Percentiles rank a stretch among this genome's conserved stretches.
These are phyloP conservation scores for Saccharomycopsis fibuligera DNA, from an alignment of 805 yeast genomes.

Conservation along the genomic window DNA sequence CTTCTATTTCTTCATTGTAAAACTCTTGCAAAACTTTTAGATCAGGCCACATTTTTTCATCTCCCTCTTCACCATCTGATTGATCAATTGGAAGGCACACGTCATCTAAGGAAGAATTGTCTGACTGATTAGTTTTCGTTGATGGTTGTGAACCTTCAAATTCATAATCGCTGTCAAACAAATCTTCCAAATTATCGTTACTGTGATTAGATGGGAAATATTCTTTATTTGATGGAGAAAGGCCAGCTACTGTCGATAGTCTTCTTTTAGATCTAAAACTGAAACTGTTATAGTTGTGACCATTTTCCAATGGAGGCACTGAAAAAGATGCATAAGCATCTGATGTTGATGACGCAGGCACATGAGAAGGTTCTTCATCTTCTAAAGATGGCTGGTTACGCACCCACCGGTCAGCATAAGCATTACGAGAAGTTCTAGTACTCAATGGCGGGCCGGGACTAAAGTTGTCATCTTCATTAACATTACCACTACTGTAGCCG, in stretches of 20 bases:
- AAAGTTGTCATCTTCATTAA: neutral
- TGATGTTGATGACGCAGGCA: too few relatives aligned
- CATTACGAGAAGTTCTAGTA: neutral
- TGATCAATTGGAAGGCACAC: constrained; percentile 85
- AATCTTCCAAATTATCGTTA: constrained; percentile 15
- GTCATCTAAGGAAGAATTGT: constrained; percentile 75
- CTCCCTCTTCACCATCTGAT: constrained; percentile 23
- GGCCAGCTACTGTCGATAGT: neutral
- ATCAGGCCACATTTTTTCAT: constrained; percentile 73
- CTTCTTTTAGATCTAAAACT: constrained; percentile 13
- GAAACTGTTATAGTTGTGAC: constrained; percentile 6
- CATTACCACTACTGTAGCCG: neutral
- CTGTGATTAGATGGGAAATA: neutral
- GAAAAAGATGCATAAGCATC: neutral
- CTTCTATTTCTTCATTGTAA: constrained; percentile 58
- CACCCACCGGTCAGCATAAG: neutral
- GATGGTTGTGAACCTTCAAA: constrained; percentile 17
- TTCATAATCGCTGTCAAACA: constrained; percentile 19
- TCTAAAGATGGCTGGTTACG: neutral
- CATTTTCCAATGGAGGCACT: neutral
- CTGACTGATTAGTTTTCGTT: constrained; percentile 23
- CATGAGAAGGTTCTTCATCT: neutral
- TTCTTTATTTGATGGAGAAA: neutral
- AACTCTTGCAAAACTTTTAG: constrained; percentile 67
- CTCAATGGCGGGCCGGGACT: neutral